phyloP scores from a whole-genome alignment of 768 basidiomycete species.

The Galerina marginata region DNA sequence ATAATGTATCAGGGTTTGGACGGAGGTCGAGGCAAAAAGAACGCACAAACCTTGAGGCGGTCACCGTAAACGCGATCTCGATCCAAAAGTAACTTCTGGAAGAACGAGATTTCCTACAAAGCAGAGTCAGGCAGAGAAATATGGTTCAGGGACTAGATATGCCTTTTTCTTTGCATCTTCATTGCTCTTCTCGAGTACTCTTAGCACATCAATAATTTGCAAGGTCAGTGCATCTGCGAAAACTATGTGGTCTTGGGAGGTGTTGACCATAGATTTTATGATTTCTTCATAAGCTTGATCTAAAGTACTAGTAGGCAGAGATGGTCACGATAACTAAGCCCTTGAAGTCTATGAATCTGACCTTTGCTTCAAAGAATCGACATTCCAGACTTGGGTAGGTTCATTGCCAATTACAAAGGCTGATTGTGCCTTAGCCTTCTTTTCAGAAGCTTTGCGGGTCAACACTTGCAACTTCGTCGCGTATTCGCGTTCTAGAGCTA shows the following conservation, averaged over 20 bases:
- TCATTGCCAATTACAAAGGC: slow-evolving; percentile 67
- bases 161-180: slow-evolving; percentile 77
- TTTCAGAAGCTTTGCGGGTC: slow-evolving; percentile 71
- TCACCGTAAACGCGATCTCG: slow-evolving; percentile 72
- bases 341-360: slow-evolving; percentile 24
- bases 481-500: slow-evolving; percentile 78
- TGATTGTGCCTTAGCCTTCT: slow-evolving; percentile 63
- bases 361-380: slow-evolving; percentile 60
- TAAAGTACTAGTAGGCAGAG: slow-evolving; percentile 58
- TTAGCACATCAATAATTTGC: slow-evolving; percentile 70
- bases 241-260: slow-evolving; percentile 72
- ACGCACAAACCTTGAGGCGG: slow-evolving; percentile 63
- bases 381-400: slow-evolving; percentile 67
- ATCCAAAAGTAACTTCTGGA: slow-evolving; percentile 72
- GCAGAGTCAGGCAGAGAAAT: not conserved
- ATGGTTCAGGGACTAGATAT: slow-evolving; percentile 7
- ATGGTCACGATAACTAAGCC: not conserved
- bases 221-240: slow-evolving; percentile 65
- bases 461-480: slow-evolving; percentile 71
- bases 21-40: not conserved
- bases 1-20: slow-evolving; percentile 7
- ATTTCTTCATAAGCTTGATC: slow-evolving; percentile 72
- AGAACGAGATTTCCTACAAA: slow-evolving; percentile 68
- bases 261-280: slow-evolving; percentile 59
- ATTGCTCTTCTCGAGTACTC: slow-evolving; percentile 60